Percentiles rank a stretch among this genome's conserved stretches.
Conservation (phyloP, 2,329 filamentous ascomycete genomes). For the Botrytis galanthina region DNA sequence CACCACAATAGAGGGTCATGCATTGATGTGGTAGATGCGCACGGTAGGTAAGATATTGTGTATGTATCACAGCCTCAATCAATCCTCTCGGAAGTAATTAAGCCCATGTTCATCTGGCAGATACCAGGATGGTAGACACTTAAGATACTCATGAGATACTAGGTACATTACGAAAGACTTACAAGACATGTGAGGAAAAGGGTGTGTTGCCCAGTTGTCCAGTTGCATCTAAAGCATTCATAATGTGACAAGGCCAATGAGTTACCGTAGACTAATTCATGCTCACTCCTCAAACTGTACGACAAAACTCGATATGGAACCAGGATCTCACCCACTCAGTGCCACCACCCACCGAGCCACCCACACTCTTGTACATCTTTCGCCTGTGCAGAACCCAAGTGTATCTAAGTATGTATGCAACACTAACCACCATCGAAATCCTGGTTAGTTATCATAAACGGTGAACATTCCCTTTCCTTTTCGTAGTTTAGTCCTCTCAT, state of each 20-base stretch:
- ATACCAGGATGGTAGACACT: neutral
- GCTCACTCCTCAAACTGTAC: conserved; percentile 13
- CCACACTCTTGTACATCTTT: conserved; percentile 6
- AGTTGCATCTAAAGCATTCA: neutral
- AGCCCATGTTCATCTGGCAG: conserved; percentile 17
- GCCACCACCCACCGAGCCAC: neutral
- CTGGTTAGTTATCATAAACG: conserved; percentile 9
- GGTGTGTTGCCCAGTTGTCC: neutral
- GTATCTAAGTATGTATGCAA: neutral
- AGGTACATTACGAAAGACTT: conserved; percentile 5
- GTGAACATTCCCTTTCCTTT: conserved; percentile 14
- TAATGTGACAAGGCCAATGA: neutral
- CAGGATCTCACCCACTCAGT: neutral
- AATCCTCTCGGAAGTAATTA: conserved; percentile 16
- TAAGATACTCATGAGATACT: conserved; percentile 1
- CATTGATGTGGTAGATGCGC: conserved; percentile 6
- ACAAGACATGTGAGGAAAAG: neutral
- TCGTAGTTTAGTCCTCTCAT: neutral
- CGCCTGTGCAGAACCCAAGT: conserved; percentile 12
- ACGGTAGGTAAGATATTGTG: conserved; percentile 17
- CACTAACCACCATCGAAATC: conserved; percentile 7
- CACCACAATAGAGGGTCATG: conserved; percentile 7
- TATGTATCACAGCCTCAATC: conserved; percentile 18
- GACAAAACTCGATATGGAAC: conserved; percentile 5
- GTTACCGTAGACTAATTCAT: neutral